Base-by-base conservation (phyloP, 2,329 filamentous ascomycete genomes). In the Hypoxylon sp. region DNA sequence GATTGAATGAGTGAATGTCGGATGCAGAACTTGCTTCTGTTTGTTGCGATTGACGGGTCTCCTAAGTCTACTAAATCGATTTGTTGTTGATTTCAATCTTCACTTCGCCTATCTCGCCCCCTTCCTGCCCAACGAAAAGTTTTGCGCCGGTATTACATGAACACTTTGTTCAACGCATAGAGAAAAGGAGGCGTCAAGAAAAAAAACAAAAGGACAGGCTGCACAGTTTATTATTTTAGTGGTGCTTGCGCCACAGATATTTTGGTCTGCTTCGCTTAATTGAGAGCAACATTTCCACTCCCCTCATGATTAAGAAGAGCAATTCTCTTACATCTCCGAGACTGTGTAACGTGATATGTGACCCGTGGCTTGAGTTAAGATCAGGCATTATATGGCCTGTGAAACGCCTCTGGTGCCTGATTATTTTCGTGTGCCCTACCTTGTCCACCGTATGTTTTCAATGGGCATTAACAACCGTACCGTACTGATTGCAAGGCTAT, bases 221-320 rank as follows among this genome's bases (percentile, higher is more conserved):
- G 22, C 42, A 60, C 35, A 42, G 50, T 56, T 33, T 46, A 25
- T 51, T 25, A 25, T 57, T 61, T 13, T 27, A 53, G 57, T 64
- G 42, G 27, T 25, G 50, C 40, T 33, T 48, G 3, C 17, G 27
- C 7, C 7, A 30, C 14, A 44, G 35, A 48, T 48, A 20, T n/a
- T 46, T 56, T 68, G 55, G 57, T 65, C 31, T 61, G 57, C 42
- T 60, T 61, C 44, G 11, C 37, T 61, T 31, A 55, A 51, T 66
- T 63, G 2, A 51, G 46, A 57, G 58, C 27, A 58, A 25, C 50
- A 50, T 61, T 54, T 66, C 67, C 59, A 66, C 63, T 69, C 61
- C 33, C n/a, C 40, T 17, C 13, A 30, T 57, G 13, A 35, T 35
- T 48, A 31, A 27, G 11, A 48, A 7, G 30, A 35, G 33, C 27